phyloP scores from a whole-genome alignment of 768 basidiomycete genomes.

The Postia placenta region DNA sequence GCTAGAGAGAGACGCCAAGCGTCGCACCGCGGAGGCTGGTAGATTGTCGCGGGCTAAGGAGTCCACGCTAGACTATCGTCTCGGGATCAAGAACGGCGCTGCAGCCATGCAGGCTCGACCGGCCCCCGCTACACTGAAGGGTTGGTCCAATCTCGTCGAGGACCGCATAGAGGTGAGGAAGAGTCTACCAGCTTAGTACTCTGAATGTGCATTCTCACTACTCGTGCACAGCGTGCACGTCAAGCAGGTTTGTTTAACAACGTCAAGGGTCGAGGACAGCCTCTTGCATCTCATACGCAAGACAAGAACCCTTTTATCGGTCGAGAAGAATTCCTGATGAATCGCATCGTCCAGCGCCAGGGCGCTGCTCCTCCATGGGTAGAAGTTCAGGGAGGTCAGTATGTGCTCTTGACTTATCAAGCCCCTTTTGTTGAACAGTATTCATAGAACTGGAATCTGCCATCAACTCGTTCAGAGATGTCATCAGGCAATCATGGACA shows the following conservation, averaged over 20 bases:
- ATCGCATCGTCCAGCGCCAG: slow-evolving; percentile 75
- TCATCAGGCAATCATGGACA: slow-evolving; percentile 65
- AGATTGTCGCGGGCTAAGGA: slow-evolving; percentile 61
- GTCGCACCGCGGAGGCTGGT: slow-evolving; percentile 46
- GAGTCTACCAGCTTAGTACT: no score
- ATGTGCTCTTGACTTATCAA: background rate
- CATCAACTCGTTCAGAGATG: slow-evolving; percentile 53
- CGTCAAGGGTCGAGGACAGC: slow-evolving; percentile 63
- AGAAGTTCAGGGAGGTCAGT: slow-evolving; percentile 65
- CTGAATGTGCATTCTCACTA: no score
- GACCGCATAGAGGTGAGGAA: slow-evolving; percentile 77
- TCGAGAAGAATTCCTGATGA: slow-evolving; percentile 79
- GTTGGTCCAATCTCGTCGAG: slow-evolving; percentile 72
- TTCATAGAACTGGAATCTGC: slow-evolving; percentile 60
- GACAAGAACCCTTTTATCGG: slow-evolving; percentile 63
- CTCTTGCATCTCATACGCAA: slow-evolving; percentile 35
- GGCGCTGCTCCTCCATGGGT: slow-evolving; percentile 87
- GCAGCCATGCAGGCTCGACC: slow-evolving; percentile 22
- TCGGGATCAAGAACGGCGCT: slow-evolving; percentile 42
- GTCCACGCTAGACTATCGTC: slow-evolving; percentile 67
- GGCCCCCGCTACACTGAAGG: slow-evolving; percentile 62
- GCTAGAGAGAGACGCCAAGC: slow-evolving; percentile 44
- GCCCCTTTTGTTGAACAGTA: slow-evolving; percentile 1
- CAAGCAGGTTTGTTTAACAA: slow-evolving; percentile 63
- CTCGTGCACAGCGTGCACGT: slow-evolving; percentile 61